Conservation (phyloP, 129 eudicot species). For the Saposhnikovia divaricata region DNA sequence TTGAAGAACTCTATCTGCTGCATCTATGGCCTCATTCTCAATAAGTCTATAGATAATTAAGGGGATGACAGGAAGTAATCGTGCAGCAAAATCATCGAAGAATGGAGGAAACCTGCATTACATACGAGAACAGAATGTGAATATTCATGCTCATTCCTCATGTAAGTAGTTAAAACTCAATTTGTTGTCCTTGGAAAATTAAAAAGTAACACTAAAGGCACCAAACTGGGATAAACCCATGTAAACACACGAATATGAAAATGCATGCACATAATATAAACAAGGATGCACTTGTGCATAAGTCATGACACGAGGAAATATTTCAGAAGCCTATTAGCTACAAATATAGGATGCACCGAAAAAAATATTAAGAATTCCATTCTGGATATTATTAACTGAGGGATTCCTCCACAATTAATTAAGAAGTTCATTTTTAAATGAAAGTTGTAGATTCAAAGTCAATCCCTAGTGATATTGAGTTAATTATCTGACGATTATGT, state of each 20-base stretch:
- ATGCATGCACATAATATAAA: neutral
- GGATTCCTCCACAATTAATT: neutral
- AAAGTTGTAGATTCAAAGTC: neutral
- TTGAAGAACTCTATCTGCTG: slow-evolving; percentile 86
- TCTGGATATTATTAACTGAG: neutral
- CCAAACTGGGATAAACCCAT: too few relatives aligned
- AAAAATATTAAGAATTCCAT: neutral
- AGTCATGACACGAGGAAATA: neutral
- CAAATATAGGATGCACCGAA: neutral
- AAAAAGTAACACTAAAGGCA: neutral
- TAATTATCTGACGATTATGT: neutral
- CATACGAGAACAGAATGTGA: neutral
- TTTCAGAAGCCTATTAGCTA: neutral
- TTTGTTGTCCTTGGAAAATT: neutral
- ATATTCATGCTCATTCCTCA: neutral
- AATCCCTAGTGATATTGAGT: neutral
- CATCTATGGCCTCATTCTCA: slow-evolving; percentile 84
- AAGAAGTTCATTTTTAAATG: neutral
- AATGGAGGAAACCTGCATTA: slow-evolving; percentile 69
- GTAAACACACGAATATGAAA: neutral
- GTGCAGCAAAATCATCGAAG: slow-evolving; percentile 91
- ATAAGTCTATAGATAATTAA: slow-evolving; percentile 75
- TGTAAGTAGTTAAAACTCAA: neutral
- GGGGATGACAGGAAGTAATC: slow-evolving; percentile 90
- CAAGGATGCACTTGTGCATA: neutral